Base-by-base conservation (phyloP, 805 yeast genomes). In the Kodamaea restingae region DNA sequence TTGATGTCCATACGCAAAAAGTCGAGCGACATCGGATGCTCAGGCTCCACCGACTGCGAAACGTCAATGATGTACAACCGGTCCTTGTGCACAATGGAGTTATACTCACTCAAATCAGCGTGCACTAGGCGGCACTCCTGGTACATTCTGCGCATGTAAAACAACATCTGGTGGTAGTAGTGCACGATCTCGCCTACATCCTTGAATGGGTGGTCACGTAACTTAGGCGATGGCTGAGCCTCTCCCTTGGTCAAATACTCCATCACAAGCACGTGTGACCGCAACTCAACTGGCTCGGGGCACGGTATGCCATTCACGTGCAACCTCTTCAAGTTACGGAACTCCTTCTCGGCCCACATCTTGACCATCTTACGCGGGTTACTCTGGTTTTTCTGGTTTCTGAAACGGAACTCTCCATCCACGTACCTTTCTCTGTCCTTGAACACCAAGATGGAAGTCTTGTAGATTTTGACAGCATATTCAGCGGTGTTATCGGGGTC, bases 281-380 rank as follows among this genome's bases (percentile, higher is more conserved):
- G 81, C 41, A 93, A 72, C 49, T 87, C 95, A 10, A 88, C 62
- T 1, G 99, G 98, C 56, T 86, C 84, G 0, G 99, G 98, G 28
- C 88, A 83, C n/a, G 95, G 93, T 25, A 93, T 84, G 0, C 95
- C 95, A 41, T 80, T 74, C 33, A 73, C 57, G 58, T 84, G 67
- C 15, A 93, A 70, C 55, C 99, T 75, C 59, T 87, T 91, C 60
- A 93, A 71, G 57, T 93, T 93, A 40, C 99, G 67, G 49, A 90
- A 91, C 64, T 93, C 99, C 56, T 93, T 93, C 59, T 93, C 98
- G 0, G 98, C 98, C 99, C 99, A 93, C 17, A 90, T 75, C 60
- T 87, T 88, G 46, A 93, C 96, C 97, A 93, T 91, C 56, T 91
- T 91, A 55, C 98, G 74, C 7, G 98, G 98, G 55, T 93, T 93